A percentile compares a stretch with the other conserved stretches of the same genome.
These are phyloP conservation scores for Phaffomyces opuntiae DNA, from an alignment of 805 yeast species.

Conservation along the genomic window DNA sequence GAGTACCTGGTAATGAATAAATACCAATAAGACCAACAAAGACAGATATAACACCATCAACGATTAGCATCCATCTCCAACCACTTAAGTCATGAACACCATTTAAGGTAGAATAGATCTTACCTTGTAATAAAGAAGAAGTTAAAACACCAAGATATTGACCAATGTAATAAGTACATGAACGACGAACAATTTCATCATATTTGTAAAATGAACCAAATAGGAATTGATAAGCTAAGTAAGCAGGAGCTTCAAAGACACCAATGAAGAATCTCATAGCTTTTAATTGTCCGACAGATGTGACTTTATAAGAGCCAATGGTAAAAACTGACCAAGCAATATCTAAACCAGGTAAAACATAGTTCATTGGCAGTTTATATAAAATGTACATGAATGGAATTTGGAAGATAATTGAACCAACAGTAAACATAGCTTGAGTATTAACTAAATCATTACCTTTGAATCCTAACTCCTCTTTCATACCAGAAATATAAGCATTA, in stretches of 20 bases:
- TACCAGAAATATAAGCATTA: slow-evolving; percentile 61
- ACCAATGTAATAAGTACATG: slow-evolving; percentile 55
- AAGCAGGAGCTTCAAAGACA: slow-evolving; percentile 60
- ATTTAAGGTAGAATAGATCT: slow-evolving; percentile 34
- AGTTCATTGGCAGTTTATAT: slow-evolving; percentile 47
- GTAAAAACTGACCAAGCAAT: slow-evolving; percentile 29
- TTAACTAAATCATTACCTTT: slow-evolving; percentile 57
- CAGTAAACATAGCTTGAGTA: slow-evolving; percentile 51
- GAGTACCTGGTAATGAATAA: slow-evolving; percentile 54
- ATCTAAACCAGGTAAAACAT: slow-evolving; percentile 40
- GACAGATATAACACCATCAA: slow-evolving; percentile 53
- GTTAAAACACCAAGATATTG: slow-evolving; percentile 57
- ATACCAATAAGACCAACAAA: slow-evolving; percentile 21
- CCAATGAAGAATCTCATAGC: slow-evolving; percentile 64
- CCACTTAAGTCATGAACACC: slow-evolving; percentile 42
- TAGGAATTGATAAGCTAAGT: slow-evolving; percentile 55
- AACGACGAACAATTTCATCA: slow-evolving; percentile 52
- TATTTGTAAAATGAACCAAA: slow-evolving; percentile 54
- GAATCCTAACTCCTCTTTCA: slow-evolving; percentile 53
- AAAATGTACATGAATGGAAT: slow-evolving; percentile 59
- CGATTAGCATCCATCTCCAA: slow-evolving; percentile 65
- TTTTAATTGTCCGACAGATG: slow-evolving; percentile 46
- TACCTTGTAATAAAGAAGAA: slow-evolving; percentile 51
- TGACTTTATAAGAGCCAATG: slow-evolving; percentile 40
- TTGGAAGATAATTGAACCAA: slow-evolving; percentile 58